A percentile compares a stretch with the other conserved stretches of the same genome.
These are phyloP conservation scores for Psidium guajava DNA, from an alignment of 345 rosid genomes.

Conservation along the genomic window DNA sequence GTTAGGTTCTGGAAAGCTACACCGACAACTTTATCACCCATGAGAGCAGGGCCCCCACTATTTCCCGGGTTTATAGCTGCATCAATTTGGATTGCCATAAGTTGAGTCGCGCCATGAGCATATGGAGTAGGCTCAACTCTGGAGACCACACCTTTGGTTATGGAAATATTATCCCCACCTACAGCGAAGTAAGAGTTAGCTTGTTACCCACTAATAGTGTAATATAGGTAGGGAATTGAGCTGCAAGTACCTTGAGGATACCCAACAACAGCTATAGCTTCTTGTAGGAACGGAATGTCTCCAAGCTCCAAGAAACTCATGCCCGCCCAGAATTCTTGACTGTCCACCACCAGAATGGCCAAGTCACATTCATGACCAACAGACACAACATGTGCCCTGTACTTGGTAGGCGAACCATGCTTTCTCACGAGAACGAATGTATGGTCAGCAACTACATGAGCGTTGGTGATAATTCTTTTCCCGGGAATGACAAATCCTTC, in stretches of 20 bases:
- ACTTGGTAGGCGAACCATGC: slow-evolving; percentile 71
- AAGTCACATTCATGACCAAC: slow-evolving; percentile 87
- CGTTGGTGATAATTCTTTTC: slow-evolving; percentile 66
- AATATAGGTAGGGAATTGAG: background rate
- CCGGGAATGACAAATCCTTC: slow-evolving; percentile 58
- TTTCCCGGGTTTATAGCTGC: slow-evolving; percentile 93
- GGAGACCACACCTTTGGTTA: slow-evolving; percentile 93
- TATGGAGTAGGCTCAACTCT: slow-evolving; percentile 90
- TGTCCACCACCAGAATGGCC: slow-evolving; percentile 61
- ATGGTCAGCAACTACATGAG: slow-evolving; percentile 83
- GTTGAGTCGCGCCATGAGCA: slow-evolving; percentile 74
- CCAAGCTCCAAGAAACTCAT: slow-evolving; percentile 66
- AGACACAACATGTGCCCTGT: slow-evolving; percentile 54
- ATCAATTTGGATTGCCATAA: slow-evolving; percentile 92
- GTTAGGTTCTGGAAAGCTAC: slow-evolving; percentile 91
- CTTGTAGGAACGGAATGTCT: slow-evolving; percentile 63
- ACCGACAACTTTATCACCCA: slow-evolving; percentile 80
- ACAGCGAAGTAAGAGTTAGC: slow-evolving; percentile 4
- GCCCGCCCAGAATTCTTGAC: slow-evolving; percentile 49
- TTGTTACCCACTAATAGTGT: background rate
- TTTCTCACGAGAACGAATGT: slow-evolving; percentile 77
- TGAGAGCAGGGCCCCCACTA: slow-evolving; percentile 88
- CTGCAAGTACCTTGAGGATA: slow-evolving; percentile 68
- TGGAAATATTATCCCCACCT: slow-evolving; percentile 93
- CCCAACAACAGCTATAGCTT: slow-evolving; percentile 77